Evolutionary conservation across 306 rosid species (phyloP).

Genomic region (Rosa multiflora): DNA sequence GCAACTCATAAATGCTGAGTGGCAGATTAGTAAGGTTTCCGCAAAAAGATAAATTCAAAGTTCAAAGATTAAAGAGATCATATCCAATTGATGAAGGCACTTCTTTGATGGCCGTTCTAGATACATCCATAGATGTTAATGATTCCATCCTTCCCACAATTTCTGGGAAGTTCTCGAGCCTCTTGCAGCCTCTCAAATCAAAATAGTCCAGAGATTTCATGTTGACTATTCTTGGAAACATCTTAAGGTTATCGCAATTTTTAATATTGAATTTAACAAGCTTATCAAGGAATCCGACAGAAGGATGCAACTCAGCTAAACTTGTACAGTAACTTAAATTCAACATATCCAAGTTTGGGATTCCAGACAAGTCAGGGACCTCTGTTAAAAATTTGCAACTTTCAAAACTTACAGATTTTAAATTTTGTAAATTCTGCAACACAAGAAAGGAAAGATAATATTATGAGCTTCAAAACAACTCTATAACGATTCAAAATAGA

Average conservation of each 20-base stretch:
- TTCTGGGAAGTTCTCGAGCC: not conserved
- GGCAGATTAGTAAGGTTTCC: not conserved
- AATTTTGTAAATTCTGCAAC: not conserved
- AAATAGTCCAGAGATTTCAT: not conserved
- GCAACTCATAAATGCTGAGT: not conserved
- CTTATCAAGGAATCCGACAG: not conserved
- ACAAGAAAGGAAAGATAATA: not conserved
- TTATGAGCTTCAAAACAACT: not conserved
- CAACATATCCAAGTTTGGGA: not conserved
- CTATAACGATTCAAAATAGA: not conserved
- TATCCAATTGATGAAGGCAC: not conserved
- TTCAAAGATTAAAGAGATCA: not conserved
- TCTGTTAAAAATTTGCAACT: not conserved
- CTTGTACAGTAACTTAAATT: not conserved
- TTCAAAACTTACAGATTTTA: not conserved
- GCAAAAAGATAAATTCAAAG: accelerated
- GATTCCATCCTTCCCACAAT: not conserved
- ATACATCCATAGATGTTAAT: accelerated
- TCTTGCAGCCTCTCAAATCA: accelerated
- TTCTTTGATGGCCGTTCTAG: not conserved
- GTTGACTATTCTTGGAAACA: not conserved
- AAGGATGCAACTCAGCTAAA: not conserved
- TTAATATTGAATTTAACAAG: accelerated
- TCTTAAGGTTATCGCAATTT: not conserved
- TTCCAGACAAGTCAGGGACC: not conserved